phyloP scores from a whole-genome alignment of 192 early-diverging fungal species.

The Entomortierella beljakovae region DNA sequence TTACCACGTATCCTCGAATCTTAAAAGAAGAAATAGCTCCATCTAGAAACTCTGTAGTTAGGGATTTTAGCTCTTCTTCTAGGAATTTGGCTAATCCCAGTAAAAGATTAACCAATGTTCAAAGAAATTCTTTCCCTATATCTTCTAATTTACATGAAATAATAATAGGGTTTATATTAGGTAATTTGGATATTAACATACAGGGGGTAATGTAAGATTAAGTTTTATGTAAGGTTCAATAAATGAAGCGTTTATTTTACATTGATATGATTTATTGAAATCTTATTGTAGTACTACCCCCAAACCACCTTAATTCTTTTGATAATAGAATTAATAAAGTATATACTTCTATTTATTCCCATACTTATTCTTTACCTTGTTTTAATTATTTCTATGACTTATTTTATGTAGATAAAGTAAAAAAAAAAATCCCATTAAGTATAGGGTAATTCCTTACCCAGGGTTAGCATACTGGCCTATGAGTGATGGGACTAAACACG shows the following conservation, averaged over 20 bases:
- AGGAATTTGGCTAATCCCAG: too few relatives aligned
- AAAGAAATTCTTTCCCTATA: conserved; percentile 23
- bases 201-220: neutral
- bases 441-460: neutral
- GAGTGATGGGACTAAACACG: conserved; percentile 9
- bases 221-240: neutral
- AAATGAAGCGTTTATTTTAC: neutral
- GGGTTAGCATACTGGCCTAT: conserved; percentile 15
- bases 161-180: conserved; percentile 4
- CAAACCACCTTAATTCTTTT: neutral
- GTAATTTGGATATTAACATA: neutral
- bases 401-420: conserved; percentile 22
- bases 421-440: conserved; percentile 7
- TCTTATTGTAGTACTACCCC: conserved; percentile 1
- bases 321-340: neutral
- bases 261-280: conserved; percentile 21
- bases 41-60: too few relatives aligned
- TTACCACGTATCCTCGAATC: too few relatives aligned
- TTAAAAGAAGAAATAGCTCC: too few relatives aligned
- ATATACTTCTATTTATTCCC: neutral
- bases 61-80: too few relatives aligned
- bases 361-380: conserved; percentile 6
- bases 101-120: conserved; percentile 12
- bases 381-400: conserved; percentile 23
- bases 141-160: conserved; percentile 32